These are phyloP conservation scores for Corylus avellana DNA, from an alignment of 306 rosid genomes.

Conservation along the genomic window DNA sequence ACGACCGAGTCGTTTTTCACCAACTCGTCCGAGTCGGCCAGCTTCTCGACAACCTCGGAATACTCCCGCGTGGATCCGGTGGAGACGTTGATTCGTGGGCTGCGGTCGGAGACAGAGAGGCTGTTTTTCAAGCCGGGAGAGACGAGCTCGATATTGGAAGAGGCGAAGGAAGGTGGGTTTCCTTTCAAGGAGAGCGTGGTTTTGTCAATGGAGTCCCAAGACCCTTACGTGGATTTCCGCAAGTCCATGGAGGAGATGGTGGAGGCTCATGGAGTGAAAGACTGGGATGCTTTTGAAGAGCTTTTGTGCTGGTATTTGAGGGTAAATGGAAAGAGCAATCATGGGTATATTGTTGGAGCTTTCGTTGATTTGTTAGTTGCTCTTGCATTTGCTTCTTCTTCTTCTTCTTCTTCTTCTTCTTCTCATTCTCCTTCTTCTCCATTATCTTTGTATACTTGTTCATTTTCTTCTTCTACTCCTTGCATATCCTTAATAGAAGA, in stretches of 20 bases:
- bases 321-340: slow-evolving; percentile 49
- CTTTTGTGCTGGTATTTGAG: slow-evolving; percentile 69
- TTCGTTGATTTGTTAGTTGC: slow-evolving; percentile 70
- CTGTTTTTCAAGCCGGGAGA: slow-evolving; percentile 62
- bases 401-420: slow-evolving; percentile 13
- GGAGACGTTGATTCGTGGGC: slow-evolving; percentile 53
- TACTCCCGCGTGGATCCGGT: slow-evolving; percentile 37
- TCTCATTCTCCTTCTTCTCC: slow-evolving; percentile 40
- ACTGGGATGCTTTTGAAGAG: slow-evolving; percentile 70
- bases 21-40: slow-evolving; percentile 33
- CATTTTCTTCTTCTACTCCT: slow-evolving; percentile 45
- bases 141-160: slow-evolving; percentile 52
- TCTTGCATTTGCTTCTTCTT: slow-evolving; percentile 33
- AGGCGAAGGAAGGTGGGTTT: slow-evolving; percentile 23
- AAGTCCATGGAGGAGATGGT: slow-evolving; percentile 88
- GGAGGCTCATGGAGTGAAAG: slow-evolving; percentile 54
- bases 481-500: slow-evolving; percentile 42
- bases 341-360: slow-evolving; percentile 56
- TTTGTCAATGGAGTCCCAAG: slow-evolving; percentile 49
- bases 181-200: slow-evolving; percentile 57
- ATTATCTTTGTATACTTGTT: slow-evolving; percentile 37
- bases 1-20: slow-evolving; percentile 35
- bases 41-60: slow-evolving; percentile 41
- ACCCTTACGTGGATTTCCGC: slow-evolving; percentile 71
- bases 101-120: slow-evolving; percentile 67